A percentile compares a stretch with the other conserved stretches of the same genome.
Evolutionary conservation across 768 basidiomycete genomes (phyloP).

Genomic region (Tylopilus cervinicoccineus): DNA sequence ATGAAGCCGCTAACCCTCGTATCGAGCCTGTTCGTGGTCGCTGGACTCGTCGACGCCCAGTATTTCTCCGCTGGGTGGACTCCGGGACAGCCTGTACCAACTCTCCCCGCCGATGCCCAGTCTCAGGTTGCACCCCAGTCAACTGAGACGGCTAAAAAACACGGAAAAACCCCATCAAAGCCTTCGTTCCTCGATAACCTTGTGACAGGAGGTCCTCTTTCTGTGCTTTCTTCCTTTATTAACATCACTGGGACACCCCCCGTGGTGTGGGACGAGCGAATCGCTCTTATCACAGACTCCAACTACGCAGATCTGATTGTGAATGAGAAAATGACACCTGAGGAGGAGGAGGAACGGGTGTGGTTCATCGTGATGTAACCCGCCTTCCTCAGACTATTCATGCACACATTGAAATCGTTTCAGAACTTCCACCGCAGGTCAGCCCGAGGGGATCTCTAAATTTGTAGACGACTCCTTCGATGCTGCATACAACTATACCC

Average conservation of each 20-base stretch:
- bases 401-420: background rate
- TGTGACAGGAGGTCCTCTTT: constrained; percentile 52
- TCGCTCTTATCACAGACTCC: constrained; percentile 78
- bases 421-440: constrained; percentile 57
- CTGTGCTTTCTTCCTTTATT: constrained; percentile 46
- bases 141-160: constrained; percentile 24
- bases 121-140: constrained; percentile 22
- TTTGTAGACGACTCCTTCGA: constrained; percentile 73
- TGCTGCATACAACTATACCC: constrained; percentile 61
- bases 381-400: background rate
- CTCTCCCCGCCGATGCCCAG: constrained; percentile 12
- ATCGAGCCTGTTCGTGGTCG: constrained; percentile 27
- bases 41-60: constrained; percentile 44
- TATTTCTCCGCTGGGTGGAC: constrained; percentile 83
- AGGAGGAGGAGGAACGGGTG: constrained; percentile 62
- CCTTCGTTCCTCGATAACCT: constrained; percentile 31
- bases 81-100: constrained; percentile 59
- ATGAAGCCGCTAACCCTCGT: constrained; percentile 50
- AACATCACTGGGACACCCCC: constrained; percentile 58
- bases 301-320: constrained; percentile 72
- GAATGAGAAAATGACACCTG: constrained; percentile 59
- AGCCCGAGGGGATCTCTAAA: constrained; percentile 63
- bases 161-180: constrained; percentile 9
- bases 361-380: constrained; percentile 81
- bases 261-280: constrained; percentile 61